Evolutionary conservation across 2,329 filamentous ascomycete genomes (phyloP), one percentile per base, ranked within the genome.

Genomic region (Aspergillus tubingensis): DNA sequence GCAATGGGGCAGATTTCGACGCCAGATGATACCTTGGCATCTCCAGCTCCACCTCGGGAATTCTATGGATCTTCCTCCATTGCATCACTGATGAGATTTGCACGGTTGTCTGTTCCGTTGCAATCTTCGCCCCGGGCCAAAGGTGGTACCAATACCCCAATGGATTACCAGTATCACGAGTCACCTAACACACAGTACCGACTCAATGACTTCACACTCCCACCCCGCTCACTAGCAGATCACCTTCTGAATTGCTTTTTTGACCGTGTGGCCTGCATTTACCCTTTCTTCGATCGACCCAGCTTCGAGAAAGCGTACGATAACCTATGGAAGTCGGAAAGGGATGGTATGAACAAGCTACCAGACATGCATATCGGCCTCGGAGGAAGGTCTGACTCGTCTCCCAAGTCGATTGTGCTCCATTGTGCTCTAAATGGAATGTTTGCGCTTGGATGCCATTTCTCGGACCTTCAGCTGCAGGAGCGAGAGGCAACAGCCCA

Each of bases 271-370:
- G 77, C 76, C 60, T 79, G 74, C 62, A 67, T 81, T 8, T 81
- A 80, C 54, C 80, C 80, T 0, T 77, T 80, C 58, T 77, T 82
- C 54, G 74, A 81, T 65, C 71, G 75, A 3, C 70, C 72, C 0
- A 73, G 72, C n/a, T 82, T 82, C 51, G 68, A 78, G 55, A 61
- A 64, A 17, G 76, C 76, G 0, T 81, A 81, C 50, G 65, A 75
- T 32, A 75, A 70, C 36, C 65, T 82, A 0, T 81, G 78, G 78
- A 60, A 62, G 7, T 64, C 72, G 1, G 59, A 59, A 15, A 66
- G 64, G 6, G 57, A 67, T 25, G 54, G 66, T 0, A 64, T 57
- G 30, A 59, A 57, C 10, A 52, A 64, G 10, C 62, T 67, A 7
- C 63, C 65, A 15, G 62, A 69, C 6, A 58, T 71, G 8, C 67